These are phyloP conservation scores for Coprinopsis sp. DNA, from an alignment of 768 basidiomycete genomes.

Conservation along the genomic window DNA sequence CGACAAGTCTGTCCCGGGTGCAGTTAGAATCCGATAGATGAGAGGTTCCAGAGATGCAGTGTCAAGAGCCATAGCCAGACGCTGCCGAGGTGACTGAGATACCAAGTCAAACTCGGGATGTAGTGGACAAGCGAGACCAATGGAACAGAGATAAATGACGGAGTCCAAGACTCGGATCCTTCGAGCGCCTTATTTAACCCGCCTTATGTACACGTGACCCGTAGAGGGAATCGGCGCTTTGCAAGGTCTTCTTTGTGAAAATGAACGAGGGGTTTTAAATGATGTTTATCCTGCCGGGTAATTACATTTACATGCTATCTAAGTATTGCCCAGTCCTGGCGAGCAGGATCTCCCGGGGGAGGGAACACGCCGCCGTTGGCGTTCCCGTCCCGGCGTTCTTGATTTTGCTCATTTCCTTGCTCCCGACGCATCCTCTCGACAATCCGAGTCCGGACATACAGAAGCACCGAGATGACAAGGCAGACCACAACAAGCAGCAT, in stretches of 20 bases:
- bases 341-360: constrained; percentile 56
- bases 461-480: constrained; percentile 63
- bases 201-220: too few species aligned
- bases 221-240: too few species aligned
- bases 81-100: constrained; percentile 19
- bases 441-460: constrained; percentile 77
- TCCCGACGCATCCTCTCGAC: constrained; percentile 68
- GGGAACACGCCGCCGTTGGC: constrained; percentile 53
- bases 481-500: constrained; percentile 73
- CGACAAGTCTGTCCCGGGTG: constrained; percentile 70
- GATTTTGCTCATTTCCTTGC: constrained; percentile 38
- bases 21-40: constrained; percentile 66
- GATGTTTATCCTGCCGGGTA: too few species aligned
- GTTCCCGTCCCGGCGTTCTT: constrained; percentile 33
- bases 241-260: too few species aligned
- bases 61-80: constrained; percentile 45
- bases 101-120: constrained; percentile 2
- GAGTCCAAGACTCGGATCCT: too few species aligned
- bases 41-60: constrained; percentile 51
- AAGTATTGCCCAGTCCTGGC: constrained; percentile 62
- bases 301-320: constrained; percentile 32
- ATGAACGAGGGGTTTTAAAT: too few species aligned
- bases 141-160: too few species aligned
- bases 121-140: not conserved
- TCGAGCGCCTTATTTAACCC: too few species aligned